These are phyloP conservation scores for Cryptosporidium muris DNA, from an alignment of 169 alveolate genomes.

Conservation along the genomic window DNA sequence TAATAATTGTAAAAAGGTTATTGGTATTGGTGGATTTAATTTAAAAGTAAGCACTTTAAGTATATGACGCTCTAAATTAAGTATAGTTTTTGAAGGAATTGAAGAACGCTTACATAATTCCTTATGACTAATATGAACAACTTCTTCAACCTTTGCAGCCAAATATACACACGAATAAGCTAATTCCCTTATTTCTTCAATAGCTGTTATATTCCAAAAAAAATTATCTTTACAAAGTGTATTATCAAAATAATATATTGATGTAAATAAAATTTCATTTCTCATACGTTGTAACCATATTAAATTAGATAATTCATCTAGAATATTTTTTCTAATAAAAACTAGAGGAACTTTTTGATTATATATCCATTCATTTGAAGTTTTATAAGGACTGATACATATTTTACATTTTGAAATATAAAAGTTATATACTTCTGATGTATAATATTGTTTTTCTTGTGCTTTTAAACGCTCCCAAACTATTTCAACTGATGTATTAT, in stretches of 20 bases:
- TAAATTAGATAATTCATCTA: constrained; percentile 33
- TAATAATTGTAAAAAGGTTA: constrained; percentile 10
- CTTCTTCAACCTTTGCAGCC: constrained; percentile 51
- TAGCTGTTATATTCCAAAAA: not conserved
- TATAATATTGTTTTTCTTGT: constrained; percentile 6
- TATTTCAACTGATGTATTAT: constrained; percentile 13
- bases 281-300: constrained; percentile 48
- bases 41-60: constrained; percentile 48
- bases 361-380: not conserved
- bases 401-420: constrained; percentile 35
- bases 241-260: constrained; percentile 50
- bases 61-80: constrained; percentile 25
- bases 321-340: constrained; percentile 35
- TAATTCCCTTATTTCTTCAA: constrained; percentile 27
- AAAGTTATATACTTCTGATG: constrained; percentile 7
- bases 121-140: constrained; percentile 14
- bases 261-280: constrained; percentile 35
- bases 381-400: constrained; percentile 1
- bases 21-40: constrained; percentile 47
- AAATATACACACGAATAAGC: constrained; percentile 48
- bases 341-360: not conserved
- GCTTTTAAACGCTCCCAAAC: no score
- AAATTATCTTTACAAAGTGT: constrained; percentile 15
- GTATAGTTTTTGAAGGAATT: not conserved
- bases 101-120: constrained; percentile 14